Percentiles rank a stretch among this genome's conserved stretches.
These are phyloP conservation scores for Camelina hispida DNA, from an alignment of 345 rosid species.

Conservation along the genomic window DNA sequence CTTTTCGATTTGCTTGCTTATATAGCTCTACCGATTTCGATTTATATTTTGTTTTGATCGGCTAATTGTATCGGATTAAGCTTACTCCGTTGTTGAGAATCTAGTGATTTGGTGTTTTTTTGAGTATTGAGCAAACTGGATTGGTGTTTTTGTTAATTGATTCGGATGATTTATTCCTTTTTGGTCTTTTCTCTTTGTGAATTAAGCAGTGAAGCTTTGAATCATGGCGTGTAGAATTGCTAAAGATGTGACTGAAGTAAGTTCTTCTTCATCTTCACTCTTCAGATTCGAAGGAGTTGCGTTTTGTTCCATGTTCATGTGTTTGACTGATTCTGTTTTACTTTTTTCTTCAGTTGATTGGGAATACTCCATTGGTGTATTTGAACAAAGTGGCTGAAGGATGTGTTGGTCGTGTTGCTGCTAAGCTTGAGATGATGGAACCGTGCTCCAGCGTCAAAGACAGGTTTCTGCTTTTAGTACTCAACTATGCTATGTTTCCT, in stretches of 20 bases:
- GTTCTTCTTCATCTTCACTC: conserved; percentile 4
- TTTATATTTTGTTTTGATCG: neutral
- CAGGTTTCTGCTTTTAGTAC: conserved; percentile 49
- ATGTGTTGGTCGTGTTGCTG: conserved; percentile 78
- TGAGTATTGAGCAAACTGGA: neutral
- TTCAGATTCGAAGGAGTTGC: neutral
- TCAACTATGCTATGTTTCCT: neutral
- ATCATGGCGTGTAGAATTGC: conserved; percentile 70
- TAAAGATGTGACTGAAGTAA: conserved; percentile 84
- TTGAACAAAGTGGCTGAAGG: conserved; percentile 75
- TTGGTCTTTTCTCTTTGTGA: conserved; percentile 18
- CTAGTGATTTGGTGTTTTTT: conserved; percentile 6
- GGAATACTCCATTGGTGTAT: conserved; percentile 84
- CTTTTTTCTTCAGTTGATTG: conserved; percentile 59
- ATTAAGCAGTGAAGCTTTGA: conserved; percentile 43
- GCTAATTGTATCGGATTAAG: neutral
- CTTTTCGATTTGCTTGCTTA: neutral
- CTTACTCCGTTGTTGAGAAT: conserved; percentile 2
- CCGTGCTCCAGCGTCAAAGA: conserved; percentile 88
- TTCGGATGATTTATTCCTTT: neutral
- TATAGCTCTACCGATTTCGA: neutral
- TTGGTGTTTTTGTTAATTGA: neutral
- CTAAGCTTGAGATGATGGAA: conserved; percentile 83
- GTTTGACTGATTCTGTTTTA: conserved; percentile 7
- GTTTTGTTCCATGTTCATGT: conserved; percentile 14